Base-by-base conservation (phyloP, 805 yeast genomes). In the Deakozyma indianensis region DNA sequence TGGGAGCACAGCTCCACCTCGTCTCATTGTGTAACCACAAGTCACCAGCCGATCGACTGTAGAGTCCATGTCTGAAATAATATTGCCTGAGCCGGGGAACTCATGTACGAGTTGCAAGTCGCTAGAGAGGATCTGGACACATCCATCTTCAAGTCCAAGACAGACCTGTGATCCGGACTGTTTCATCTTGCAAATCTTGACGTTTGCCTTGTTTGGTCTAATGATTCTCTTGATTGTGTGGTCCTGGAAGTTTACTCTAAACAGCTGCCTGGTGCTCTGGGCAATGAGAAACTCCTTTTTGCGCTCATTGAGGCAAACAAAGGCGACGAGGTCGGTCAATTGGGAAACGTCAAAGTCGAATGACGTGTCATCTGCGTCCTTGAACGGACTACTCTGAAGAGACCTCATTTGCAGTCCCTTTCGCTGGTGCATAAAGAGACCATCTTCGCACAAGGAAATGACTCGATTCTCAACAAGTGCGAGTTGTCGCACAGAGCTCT, bases 1-100 rank as follows among this genome's bases (percentile, higher is more conserved):
- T 5, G 77, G 69, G 18, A 71, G 62, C 18, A 46, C 68, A 68
- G 4, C 67, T 42, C 78, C 77, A 43, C 77, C 74, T n/a, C n/a
- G n/a, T 22, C 77, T 64, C 0, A 88, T 76, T 51, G 77, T 79
- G 20, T 50, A 50, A 0, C 96, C 96, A 47, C 94, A 85, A 0
- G 95, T 81, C 16, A 85, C 59, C n/a, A 63, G 45, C 4, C 53
- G 51, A 44, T 61, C 58, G 32, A 61, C 65, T 14, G 60, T 57
- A 38, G 64, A 53, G 42, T 65, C 68, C 25, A 67, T 46, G 41
- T 63, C 69, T 2, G 67, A 60, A 11, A 67, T 48, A 3, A 65
- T 57, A 2, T 68, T 69, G 3, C 63, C 50, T 43, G 65, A 70
- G 20, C 68, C 61, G 14, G 53, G 51, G 35, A 62, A 52, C 5